Percentiles rank a stretch among this genome's conserved stretches.
Evolutionary conservation across 164 flowering plant species (phyloP).

Genomic region (Vitis amurensis): DNA sequence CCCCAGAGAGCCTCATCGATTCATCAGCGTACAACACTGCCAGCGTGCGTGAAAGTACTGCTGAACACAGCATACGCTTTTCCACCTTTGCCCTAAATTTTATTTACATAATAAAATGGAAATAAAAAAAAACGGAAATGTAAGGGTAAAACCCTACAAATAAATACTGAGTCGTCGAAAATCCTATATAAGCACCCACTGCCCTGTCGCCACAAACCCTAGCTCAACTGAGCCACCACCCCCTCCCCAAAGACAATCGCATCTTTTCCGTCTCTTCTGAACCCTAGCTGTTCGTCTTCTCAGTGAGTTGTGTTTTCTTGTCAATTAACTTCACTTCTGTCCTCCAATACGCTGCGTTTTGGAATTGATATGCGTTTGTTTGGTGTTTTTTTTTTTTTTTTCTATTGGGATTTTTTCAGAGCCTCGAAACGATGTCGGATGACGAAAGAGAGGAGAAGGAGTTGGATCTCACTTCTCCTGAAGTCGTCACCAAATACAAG

Average conservation of each 20-base stretch:
- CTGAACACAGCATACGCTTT: no score
- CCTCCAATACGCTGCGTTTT: not conserved
- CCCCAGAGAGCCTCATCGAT: no score
- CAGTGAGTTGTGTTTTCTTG: not conserved
- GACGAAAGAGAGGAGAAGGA: conserved; percentile 89
- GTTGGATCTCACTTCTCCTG: conserved; percentile 87
- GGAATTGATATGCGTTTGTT: no score
- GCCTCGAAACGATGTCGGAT: conserved; percentile 63
- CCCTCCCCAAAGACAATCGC: no score
- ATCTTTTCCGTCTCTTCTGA: not conserved
- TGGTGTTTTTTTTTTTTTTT: no score
- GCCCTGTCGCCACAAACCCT: conserved; percentile 18
- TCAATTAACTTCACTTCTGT: not conserved
- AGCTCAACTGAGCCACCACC: conserved; percentile 11
- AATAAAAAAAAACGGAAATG: not conserved
- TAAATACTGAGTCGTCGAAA: not conserved
- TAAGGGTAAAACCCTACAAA: conserved; percentile 5
- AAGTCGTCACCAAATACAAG: conserved; percentile 93
- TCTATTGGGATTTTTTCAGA: not conserved
- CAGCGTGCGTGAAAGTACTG: no score
- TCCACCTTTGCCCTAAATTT: no score
- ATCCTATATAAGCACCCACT: conserved; percentile 21
- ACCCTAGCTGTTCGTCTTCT: conserved; percentile 8
- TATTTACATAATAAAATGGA: not conserved
- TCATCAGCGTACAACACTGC: no score